phyloP scores from a whole-genome alignment of 257 asterid species.

The Penstemon barbatus region DNA sequence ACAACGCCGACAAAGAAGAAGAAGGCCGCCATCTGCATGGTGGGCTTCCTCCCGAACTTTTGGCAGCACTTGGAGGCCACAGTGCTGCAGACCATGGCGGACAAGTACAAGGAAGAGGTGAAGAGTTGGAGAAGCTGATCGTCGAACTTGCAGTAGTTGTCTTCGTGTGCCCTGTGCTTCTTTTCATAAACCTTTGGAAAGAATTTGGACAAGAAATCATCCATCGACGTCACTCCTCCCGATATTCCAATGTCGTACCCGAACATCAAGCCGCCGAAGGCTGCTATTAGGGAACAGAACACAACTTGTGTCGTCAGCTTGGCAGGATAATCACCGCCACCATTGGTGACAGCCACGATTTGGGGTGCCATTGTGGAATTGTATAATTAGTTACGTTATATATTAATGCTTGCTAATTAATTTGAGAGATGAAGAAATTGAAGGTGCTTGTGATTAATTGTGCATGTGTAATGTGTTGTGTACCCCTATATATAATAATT shows the following conservation, averaged over 20 bases:
- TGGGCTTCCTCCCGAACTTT: conserved; percentile 35
- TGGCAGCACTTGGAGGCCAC: conserved; percentile 38
- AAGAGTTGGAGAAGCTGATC: conserved; percentile 41
- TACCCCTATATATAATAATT: too few species aligned
- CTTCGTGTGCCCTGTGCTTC: conserved; percentile 30
- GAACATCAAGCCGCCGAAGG: conserved; percentile 49
- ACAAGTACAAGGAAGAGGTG: conserved; percentile 45
- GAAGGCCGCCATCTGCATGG: conserved; percentile 37
- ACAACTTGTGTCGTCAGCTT: conserved; percentile 38
- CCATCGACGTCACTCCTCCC: conserved; percentile 52
- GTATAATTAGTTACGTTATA: too few species aligned
- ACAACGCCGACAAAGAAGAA: conserved; percentile 39
- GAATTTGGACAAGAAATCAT: conserved; percentile 42
- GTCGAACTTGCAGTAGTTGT: conserved; percentile 48
- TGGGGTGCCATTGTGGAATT: conserved; percentile 28
- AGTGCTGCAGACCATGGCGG: conserved; percentile 38
- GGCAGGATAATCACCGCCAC: conserved; percentile 28
- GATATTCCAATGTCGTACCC: conserved; percentile 49
- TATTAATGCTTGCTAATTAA: too few species aligned
- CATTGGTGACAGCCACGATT: conserved; percentile 15
- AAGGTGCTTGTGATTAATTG: too few species aligned
- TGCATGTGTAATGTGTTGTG: too few species aligned
- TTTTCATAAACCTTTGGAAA: conserved; percentile 40
- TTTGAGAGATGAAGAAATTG: too few species aligned
- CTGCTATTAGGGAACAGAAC: conserved; percentile 38